Evolutionary conservation across 2,329 filamentous ascomycete species (phyloP).

Genomic region (Scortechinia acanthostroma): DNA sequence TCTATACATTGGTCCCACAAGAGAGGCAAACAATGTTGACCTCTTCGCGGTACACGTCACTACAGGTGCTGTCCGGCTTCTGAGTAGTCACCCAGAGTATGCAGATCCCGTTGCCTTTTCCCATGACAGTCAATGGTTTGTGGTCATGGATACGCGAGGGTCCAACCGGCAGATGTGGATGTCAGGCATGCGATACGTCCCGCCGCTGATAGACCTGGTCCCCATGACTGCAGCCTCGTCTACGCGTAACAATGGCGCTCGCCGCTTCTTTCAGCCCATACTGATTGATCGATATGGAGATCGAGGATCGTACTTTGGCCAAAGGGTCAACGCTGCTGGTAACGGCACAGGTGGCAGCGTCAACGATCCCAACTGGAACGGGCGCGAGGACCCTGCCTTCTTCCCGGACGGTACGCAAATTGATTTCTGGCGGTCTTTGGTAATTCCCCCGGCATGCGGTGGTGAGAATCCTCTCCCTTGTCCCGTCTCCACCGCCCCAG

Average conservation of each 20-base stretch:
- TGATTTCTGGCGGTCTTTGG: conserved; percentile 29
- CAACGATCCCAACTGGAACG: conserved; percentile 40
- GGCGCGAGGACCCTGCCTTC: conserved; percentile 30
- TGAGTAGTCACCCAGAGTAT: conserved; percentile 34
- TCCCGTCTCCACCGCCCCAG: conserved; percentile 24
- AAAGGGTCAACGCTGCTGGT: conserved; percentile 27
- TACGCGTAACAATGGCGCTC: conserved; percentile 32
- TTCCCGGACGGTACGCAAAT: conserved; percentile 30
- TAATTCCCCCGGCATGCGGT: conserved; percentile 28
- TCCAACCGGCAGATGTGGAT: conserved; percentile 29
- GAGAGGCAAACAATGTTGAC: conserved; percentile 34
- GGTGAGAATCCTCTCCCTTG: conserved; percentile 31
- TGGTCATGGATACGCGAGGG: conserved; percentile 32
- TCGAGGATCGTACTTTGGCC: conserved; percentile 31
- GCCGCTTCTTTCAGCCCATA: conserved; percentile 35
- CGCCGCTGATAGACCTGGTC: conserved; percentile 29
- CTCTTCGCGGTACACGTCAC: conserved; percentile 28
- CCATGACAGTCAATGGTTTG: conserved; percentile 29
- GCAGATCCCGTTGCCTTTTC: conserved; percentile 31
- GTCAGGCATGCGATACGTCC: conserved; percentile 27
- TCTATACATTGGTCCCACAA: conserved; percentile 26
- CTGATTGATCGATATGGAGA: conserved; percentile 34
- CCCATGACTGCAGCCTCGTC: conserved; percentile 21
- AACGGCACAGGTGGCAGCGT: conserved; percentile 20
- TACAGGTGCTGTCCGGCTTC: conserved; percentile 27